These are phyloP conservation scores for Naganishia randhawae DNA, from an alignment of 768 basidiomycete genomes.

Conservation along the genomic window DNA sequence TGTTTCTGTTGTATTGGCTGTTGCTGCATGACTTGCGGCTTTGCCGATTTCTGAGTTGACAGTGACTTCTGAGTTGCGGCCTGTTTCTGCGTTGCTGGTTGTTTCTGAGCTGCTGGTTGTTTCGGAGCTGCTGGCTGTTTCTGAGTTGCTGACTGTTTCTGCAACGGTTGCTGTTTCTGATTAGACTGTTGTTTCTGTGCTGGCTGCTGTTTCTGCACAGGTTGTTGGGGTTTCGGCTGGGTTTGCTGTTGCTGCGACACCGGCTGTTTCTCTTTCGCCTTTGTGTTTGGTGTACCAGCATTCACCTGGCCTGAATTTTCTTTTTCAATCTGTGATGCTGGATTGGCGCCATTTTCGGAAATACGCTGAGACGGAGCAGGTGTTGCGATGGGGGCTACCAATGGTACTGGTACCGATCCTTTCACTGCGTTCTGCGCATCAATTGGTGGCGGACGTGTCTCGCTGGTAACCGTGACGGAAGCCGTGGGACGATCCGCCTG, in stretches of 20 bases:
- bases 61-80: background rate
- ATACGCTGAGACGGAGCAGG: background rate
- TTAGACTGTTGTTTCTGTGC: background rate
- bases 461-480: background rate
- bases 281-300: background rate
- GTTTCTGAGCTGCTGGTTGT: background rate
- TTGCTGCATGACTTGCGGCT: background rate
- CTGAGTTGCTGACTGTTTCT: background rate
- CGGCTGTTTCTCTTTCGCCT: background rate
- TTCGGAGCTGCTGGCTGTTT: background rate
- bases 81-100: too few species aligned
- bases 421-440: background rate
- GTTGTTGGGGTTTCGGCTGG: background rate
- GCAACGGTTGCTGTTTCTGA: background rate
- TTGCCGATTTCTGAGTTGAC: background rate
- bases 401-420: background rate
- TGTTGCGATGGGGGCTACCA: background rate
- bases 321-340: background rate
- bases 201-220: background rate
- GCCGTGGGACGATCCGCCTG: background rate
- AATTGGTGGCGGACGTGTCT: background rate
- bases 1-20: slow-evolving; percentile 4
- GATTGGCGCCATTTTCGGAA: background rate
- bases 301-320: background rate
- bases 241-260: background rate